Evolutionary conservation across 805 yeast species (phyloP).

Genomic region (Candida maris): DNA sequence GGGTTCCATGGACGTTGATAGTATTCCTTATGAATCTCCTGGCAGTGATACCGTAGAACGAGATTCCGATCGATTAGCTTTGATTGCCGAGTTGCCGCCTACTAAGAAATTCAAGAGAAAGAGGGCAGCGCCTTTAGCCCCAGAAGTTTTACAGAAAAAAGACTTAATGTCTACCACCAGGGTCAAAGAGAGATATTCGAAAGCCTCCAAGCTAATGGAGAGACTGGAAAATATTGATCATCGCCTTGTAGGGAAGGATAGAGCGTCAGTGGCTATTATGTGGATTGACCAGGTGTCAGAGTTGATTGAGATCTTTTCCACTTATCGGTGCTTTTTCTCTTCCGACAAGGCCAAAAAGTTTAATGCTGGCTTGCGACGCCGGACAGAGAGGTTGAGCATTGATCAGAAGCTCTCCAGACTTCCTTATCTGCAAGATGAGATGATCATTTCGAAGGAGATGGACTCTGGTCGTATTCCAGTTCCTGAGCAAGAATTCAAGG

Average conservation of each 20-base stretch:
- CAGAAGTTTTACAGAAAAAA: slow-evolving; percentile 28
- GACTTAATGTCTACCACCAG: slow-evolving; percentile 31
- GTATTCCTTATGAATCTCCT: slow-evolving; percentile 16
- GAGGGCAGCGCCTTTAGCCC: slow-evolving; percentile 20
- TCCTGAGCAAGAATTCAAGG: slow-evolving; percentile 63
- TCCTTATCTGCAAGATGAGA: slow-evolving; percentile 60
- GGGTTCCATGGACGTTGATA: slow-evolving; percentile 12
- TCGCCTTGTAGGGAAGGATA: slow-evolving; percentile 30
- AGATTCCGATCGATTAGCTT: slow-evolving; percentile 29
- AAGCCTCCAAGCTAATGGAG: slow-evolving; percentile 48
- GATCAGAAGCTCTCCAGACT: slow-evolving; percentile 73
- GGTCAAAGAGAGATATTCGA: slow-evolving; percentile 42
- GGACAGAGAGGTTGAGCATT: slow-evolving; percentile 58
- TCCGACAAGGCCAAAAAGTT: slow-evolving; percentile 68
- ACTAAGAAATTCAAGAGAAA: slow-evolving; percentile 19
- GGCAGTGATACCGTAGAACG: slow-evolving; percentile 18
- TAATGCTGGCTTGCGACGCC: slow-evolving; percentile 62
- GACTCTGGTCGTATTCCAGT: slow-evolving; percentile 27
- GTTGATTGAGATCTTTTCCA: slow-evolving; percentile 75
- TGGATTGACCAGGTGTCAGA: slow-evolving; percentile 87
- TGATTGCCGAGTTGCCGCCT: slow-evolving; percentile 31
- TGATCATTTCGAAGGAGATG: slow-evolving; percentile 31
- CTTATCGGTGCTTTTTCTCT: slow-evolving; percentile 75
- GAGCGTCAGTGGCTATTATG: slow-evolving; percentile 55
- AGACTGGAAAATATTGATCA: slow-evolving; percentile 40